phyloP scores from a whole-genome alignment of 768 basidiomycete species.

The Cyathus striatus region DNA sequence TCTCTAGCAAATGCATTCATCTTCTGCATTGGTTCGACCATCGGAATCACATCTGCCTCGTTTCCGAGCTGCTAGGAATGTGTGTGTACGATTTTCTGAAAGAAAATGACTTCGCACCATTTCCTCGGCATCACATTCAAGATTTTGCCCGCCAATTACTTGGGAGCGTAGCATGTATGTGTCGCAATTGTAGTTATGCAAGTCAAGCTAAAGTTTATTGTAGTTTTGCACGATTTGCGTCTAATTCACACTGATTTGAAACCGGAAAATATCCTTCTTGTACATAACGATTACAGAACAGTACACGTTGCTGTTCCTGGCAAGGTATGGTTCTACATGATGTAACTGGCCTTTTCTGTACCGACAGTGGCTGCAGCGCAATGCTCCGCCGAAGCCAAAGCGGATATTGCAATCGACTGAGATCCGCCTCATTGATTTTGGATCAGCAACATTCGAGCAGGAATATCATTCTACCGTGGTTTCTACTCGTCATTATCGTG shows the following conservation, averaged over 20 bases:
- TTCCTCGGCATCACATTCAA: conserved; percentile 95
- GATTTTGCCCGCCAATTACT: conserved; percentile 90
- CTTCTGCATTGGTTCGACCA: conserved; percentile 93
- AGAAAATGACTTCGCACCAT: conserved; percentile 95
- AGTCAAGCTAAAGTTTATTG: conserved; percentile 11
- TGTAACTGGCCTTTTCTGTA: conserved; percentile 5
- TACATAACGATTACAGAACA: conserved; percentile 72
- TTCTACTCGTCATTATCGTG: conserved; percentile 96
- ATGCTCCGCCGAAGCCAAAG: conserved; percentile 62
- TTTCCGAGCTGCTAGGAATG: conserved; percentile 93
- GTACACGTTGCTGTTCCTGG: conserved; percentile 56
- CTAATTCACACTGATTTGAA: conserved; percentile 98
- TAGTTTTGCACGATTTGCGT: conserved; percentile 87
- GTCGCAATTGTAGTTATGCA: conserved; percentile 8
- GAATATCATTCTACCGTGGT: conserved; percentile 99
- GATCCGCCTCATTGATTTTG: conserved; percentile 96
- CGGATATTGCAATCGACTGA: conserved; percentile 82
- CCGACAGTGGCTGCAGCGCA: conserved; percentile 40
- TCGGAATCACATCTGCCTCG: conserved; percentile 95
- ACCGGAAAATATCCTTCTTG: conserved; percentile 96
- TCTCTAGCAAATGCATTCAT: conserved; percentile 91
- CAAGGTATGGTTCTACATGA: conserved; percentile 42
- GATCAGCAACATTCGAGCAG: conserved; percentile 94
- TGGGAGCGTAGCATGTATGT: conserved; percentile 90
- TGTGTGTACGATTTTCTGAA: conserved; percentile 99